Evolutionary conservation across 2,329 filamentous ascomycete genomes (phyloP), one percentile per base, ranked within the genome.

Genomic region (Fusarium nygamai): DNA sequence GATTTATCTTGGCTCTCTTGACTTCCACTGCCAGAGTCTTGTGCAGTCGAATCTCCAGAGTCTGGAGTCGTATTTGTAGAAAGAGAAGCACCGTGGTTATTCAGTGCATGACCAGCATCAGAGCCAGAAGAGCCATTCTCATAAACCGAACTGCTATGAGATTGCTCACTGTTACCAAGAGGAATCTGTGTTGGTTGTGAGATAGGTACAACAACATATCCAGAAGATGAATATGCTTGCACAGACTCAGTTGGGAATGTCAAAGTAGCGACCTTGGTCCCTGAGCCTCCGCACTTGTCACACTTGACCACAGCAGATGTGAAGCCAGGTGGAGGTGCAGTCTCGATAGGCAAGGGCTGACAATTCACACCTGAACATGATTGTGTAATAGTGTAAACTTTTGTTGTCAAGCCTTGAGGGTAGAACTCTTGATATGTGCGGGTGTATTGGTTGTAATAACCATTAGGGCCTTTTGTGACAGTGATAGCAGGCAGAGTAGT

Each of bases 211-310:
- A 69, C 43, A 3, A 69, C 5, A 27, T 64, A 69, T 2, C 67
- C 65, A 14, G 43, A 69, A 6, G 57, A 69, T 12, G 67, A 69
- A n/a, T 69, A 69, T 46, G 67, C 65, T n/a, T 56, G 20, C 2
- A 51, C 13, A 29, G 65, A 69, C 22, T 69, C 27, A 3, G 14
- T 33, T 4, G 67, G 67, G 6, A 69, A 69, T 3, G 67, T 69
- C 34, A 69, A 27, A 3, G 64, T 69, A 8, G 65, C 67, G 0
- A 69, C 38, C 1, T 69, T 61, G 1, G 58, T 64, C 1, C 58
- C 67, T 5, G 51, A 16, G 0, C 50, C 50, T n/a, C 65, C 67
- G 4, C 67, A 69, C 0, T n/a, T 48, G 6, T 46, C 61, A 27
- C 67, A 69, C 22, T 69, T 64, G 6, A 69, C 65, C 2, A 69